Evolutionary conservation across 2,329 filamentous ascomycete genomes (phyloP), one percentile per base, ranked within the genome.

Genomic region (Trichoderma sp.): DNA sequence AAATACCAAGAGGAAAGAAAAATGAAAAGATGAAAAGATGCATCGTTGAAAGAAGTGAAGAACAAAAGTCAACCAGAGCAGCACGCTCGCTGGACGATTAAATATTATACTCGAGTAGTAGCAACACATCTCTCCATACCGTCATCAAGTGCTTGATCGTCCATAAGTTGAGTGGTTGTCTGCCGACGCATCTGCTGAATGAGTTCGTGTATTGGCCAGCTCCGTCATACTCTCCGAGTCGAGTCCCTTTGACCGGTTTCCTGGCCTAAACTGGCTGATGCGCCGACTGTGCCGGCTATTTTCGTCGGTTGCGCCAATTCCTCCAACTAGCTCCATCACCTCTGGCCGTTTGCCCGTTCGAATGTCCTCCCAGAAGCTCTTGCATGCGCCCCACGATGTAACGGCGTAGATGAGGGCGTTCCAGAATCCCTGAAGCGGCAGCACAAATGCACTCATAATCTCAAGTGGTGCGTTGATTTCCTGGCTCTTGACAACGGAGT

Each of bases 341-440:
- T 76, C 74, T 30, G 78, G 76, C 26, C 77, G 74, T 47, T 75
- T 78, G 14, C 76, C 76, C 66, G 75, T 71, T 61, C 75, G 73
- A n/a, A 85, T 71, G 61, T 85, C 83, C 11, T 77, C 76, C 68
- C 79, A 81, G 32, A 89, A 79, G 36, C 81, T 81, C 78, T 86
- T 86, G 77, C 89, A 90, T 0, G 90, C 90, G 64, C 87, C 81
- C 85, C 89, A 88, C 6, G 91, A 93, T 1, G 92, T 93, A 12
- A 88, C 86, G 18, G 89, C 82, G 80, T 96, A 97, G 75, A 97
- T 93, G 72, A 92, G 80, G 21, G 90, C 88, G 79, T 97, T 97
- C 93, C 93, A 96, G 77, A 95, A 92, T 0, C 93, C 93, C 78
- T 97, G 93, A 0, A 94, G 85, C 0, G 93, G 93, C 9, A 97